These are phyloP conservation scores for Austroboletus niveus DNA, from an alignment of 1,284 basidiomycete species.

Conservation along the genomic window DNA sequence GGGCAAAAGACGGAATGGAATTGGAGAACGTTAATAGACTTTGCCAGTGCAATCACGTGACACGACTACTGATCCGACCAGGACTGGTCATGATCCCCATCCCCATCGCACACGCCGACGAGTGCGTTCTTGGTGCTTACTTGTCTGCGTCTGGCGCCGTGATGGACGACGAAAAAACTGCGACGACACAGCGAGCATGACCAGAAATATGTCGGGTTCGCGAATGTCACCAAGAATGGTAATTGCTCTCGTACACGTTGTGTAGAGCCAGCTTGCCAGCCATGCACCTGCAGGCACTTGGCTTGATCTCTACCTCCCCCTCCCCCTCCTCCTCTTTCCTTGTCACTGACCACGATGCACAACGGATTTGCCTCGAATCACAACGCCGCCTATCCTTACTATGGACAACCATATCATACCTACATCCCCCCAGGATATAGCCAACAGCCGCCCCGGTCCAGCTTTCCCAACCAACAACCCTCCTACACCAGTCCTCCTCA, in stretches of 20 bases:
- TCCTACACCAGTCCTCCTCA: constrained; percentile 20
- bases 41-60: constrained; percentile 15
- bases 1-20: background rate
- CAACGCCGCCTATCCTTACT: constrained; percentile 33
- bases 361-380: constrained; percentile 16
- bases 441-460: constrained; percentile 14
- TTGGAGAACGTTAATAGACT: background rate
- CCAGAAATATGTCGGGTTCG: background rate
- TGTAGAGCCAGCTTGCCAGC: constrained; percentile 15
- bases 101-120: background rate
- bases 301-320: constrained; percentile 2
- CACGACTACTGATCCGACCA: background rate
- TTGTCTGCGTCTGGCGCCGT: background rate
- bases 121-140: background rate
- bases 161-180: background rate
- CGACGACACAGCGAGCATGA: background rate
- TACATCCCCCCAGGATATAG: constrained; percentile 33
- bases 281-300: constrained; percentile 21
- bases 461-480: constrained; percentile 10
- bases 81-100: background rate
- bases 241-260: constrained; percentile 23
- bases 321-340: background rate
- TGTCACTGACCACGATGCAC: constrained; percentile 22
- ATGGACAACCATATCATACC: constrained; percentile 35
- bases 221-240: constrained; percentile 23